A percentile compares a stretch with the other conserved stretches of the same genome.
These are phyloP conservation scores for Luffa acutangula DNA, from an alignment of 306 rosid species.

Conservation along the genomic window DNA sequence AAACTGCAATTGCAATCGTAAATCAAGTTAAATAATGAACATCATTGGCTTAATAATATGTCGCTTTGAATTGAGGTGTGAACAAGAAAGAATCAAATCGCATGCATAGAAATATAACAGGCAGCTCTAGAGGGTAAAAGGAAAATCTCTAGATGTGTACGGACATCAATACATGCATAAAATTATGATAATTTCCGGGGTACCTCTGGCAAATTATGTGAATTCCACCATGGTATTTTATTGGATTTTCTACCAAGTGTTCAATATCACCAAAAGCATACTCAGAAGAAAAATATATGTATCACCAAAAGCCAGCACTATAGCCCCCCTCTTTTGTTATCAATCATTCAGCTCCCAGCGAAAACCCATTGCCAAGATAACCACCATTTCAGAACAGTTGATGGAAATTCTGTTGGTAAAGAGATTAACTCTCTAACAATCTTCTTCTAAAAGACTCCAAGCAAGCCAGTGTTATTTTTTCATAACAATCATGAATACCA, in stretches of 20 bases:
- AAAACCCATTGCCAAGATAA: background rate
- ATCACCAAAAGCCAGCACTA: background rate
- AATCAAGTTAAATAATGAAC: slow-evolving; percentile 11
- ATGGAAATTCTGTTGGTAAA: background rate
- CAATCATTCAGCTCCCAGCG: background rate
- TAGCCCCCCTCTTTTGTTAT: background rate
- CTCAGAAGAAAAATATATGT: background rate
- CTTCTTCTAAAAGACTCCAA: background rate
- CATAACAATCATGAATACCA: background rate
- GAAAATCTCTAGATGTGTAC: background rate
- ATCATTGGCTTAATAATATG: slow-evolving; percentile 9
- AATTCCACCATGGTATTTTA: background rate
- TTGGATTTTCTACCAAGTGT: background rate
- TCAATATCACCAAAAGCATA: background rate
- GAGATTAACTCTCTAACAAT: background rate
- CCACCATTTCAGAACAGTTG: background rate
- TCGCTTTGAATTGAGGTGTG: background rate
- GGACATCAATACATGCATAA: background rate
- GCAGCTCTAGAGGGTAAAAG: background rate
- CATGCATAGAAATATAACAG: background rate
- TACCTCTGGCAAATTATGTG: background rate
- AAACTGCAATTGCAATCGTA: slow-evolving; percentile 32
- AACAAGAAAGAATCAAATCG: background rate
- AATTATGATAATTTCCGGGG: background rate
- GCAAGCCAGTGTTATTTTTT: background rate